A percentile compares a stretch with the other conserved stretches of the same genome.
These are phyloP conservation scores for Psidium friedrichsthalianum DNA, from an alignment of 345 rosid genomes.

Conservation along the genomic window DNA sequence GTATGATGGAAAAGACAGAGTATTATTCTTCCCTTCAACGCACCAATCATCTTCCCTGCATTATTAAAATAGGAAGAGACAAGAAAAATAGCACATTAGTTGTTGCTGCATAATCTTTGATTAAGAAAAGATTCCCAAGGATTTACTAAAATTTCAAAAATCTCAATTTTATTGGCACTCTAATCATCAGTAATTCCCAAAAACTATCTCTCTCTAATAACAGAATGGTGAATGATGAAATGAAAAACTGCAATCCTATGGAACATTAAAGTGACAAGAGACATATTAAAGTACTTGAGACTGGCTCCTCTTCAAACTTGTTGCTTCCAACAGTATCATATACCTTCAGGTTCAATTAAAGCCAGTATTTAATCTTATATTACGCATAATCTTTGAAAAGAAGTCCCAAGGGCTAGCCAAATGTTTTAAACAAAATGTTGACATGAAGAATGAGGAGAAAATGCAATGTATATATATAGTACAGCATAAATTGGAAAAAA, in stretches of 20 bases:
- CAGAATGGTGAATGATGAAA: not conserved
- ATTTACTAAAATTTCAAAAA: not conserved
- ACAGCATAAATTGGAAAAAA: not conserved
- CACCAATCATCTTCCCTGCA: constrained; percentile 93
- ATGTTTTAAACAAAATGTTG: not conserved
- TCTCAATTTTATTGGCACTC: not conserved
- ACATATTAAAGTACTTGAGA: constrained; percentile 33
- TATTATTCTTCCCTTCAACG: constrained; percentile 56
- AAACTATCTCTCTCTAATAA: not conserved
- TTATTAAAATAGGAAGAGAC: constrained; percentile 5
- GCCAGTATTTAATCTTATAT: not conserved
- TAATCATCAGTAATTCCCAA: not conserved
- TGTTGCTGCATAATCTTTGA: not conserved
- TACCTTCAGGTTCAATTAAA: constrained; percentile 45
- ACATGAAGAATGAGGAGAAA: not conserved
- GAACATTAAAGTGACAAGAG: not conserved
- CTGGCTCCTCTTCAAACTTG: constrained; percentile 55
- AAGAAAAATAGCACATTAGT: not conserved
- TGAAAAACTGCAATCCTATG: not conserved
- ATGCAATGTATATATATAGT: not conserved
- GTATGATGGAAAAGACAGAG: constrained; percentile 75
- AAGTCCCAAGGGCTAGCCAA: not conserved
- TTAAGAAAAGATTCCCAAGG: not conserved
- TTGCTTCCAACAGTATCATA: constrained; percentile 76
- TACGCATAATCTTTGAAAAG: not conserved